Conservation (phyloP, 495 filamentous ascomycete genomes). For the Aspergillus baeticus region DNA sequence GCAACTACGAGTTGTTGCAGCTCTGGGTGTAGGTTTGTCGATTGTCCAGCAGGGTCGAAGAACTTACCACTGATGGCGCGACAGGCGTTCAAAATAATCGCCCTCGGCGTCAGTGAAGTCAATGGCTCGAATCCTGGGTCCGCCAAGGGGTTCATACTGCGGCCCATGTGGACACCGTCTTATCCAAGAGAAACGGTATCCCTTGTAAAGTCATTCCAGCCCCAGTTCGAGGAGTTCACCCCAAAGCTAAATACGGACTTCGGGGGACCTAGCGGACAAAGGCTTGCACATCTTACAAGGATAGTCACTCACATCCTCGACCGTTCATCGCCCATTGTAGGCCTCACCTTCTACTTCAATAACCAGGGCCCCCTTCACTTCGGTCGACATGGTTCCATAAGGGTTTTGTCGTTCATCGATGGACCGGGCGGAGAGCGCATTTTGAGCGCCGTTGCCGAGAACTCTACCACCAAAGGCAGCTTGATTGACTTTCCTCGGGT, state of each 20-base stretch:
- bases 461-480: not conserved
- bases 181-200: not conserved
- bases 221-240: not conserved
- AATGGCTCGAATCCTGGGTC: not conserved
- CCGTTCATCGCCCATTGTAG: not conserved
- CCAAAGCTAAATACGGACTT: conserved; percentile 3
- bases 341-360: not conserved
- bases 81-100: conserved; percentile 11
- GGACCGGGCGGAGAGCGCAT: conserved; percentile 4
- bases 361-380: not conserved
- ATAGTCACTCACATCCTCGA: not conserved
- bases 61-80: not conserved
- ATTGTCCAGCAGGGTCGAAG: not conserved
- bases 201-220: not conserved
- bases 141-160: not conserved
- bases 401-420: conserved; percentile 5
- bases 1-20: not conserved
- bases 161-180: conserved; percentile 2
- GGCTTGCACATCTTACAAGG: conserved; percentile 5
- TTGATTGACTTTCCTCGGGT: too few relatives aligned
- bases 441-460: not conserved
- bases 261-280: not conserved
- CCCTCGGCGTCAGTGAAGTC: not conserved
- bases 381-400: conserved; percentile 2
- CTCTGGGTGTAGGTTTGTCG: not conserved